Evolutionary conservation across 345 rosid species (phyloP).

Genomic region (Murraya paniculata): DNA sequence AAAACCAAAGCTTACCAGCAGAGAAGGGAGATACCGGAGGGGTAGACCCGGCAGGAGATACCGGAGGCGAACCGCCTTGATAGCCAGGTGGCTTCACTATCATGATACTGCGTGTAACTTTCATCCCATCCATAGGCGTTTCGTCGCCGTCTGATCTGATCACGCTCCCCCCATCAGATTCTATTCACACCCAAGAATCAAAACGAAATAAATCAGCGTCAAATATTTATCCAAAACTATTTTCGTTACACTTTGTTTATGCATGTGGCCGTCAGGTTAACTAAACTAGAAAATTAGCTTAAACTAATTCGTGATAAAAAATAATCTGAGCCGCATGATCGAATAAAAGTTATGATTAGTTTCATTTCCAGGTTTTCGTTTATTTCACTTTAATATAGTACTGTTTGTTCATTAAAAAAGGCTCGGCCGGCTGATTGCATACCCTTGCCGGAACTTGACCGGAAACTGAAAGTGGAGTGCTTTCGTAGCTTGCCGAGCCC

Average conservation of each 20-base stretch:
- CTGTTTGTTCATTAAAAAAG: not conserved
- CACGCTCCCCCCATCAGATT: constrained; percentile 51
- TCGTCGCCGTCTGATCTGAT: constrained; percentile 52
- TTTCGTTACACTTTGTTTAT: not conserved
- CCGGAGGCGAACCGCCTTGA: constrained; percentile 72
- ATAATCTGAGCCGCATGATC: not conserved
- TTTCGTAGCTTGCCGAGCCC: constrained; percentile 97
- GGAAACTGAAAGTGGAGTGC: constrained; percentile 54
- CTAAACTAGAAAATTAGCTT: not conserved
- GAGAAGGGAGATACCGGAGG: constrained; percentile 85
- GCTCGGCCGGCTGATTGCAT: constrained; percentile 30
- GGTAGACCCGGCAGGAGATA: constrained; percentile 85
- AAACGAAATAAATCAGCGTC: not conserved
- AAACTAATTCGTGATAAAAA: not conserved
- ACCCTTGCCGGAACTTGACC: constrained; percentile 83
- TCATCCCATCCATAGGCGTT: constrained; percentile 38
- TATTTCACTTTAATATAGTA: not conserved
- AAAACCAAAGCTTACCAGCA: constrained; percentile 56
- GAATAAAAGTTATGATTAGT: not conserved
- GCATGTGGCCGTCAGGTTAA: not conserved
- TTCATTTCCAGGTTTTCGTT: not conserved
- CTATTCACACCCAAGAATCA: constrained; percentile 31
- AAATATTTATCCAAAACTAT: not conserved
- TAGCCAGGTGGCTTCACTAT: constrained; percentile 86
- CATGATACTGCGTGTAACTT: constrained; percentile 83